These are phyloP conservation scores for Colletotrichum sp. DNA, from an alignment of 2,329 filamentous ascomycete genomes.

Conservation along the genomic window DNA sequence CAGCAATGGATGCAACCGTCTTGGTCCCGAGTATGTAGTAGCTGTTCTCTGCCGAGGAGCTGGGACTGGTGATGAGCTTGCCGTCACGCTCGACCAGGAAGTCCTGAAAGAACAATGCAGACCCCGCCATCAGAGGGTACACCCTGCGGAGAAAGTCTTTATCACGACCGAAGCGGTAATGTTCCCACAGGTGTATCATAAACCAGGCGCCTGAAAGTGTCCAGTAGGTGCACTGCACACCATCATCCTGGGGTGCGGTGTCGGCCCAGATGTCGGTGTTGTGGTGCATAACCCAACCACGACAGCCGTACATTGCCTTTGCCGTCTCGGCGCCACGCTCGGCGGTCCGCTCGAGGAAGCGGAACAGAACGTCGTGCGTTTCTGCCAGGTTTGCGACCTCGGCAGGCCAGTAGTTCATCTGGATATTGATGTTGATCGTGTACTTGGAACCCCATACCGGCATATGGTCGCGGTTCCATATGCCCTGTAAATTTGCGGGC, in stretches of 20 bases:
- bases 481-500: slow-evolving; percentile 38
- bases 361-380: slow-evolving; percentile 39
- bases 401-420: slow-evolving; percentile 49
- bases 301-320: slow-evolving; percentile 38
- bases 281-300: slow-evolving; percentile 40
- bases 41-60: neutral
- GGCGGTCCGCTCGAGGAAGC: slow-evolving; percentile 42
- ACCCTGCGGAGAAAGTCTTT: neutral
- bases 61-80: neutral
- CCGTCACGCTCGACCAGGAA: neutral
- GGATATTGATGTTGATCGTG: slow-evolving; percentile 57
- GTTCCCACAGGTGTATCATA: neutral
- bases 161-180: neutral
- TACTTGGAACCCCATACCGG: slow-evolving; percentile 54
- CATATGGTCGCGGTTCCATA: slow-evolving; percentile 47
- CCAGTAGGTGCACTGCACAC: neutral
- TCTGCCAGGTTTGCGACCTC: neutral
- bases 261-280: slow-evolving; percentile 42
- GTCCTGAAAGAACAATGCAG: neutral
- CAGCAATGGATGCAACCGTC: neutral
- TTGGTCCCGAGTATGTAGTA: neutral
- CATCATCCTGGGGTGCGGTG: slow-evolving; percentile 19
- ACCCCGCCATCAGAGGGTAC: neutral
- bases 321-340: slow-evolving; percentile 36
- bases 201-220: neutral